Base-by-base conservation (phyloP, 768 basidiomycete species). In the Daedaleopsis sinensis region DNA sequence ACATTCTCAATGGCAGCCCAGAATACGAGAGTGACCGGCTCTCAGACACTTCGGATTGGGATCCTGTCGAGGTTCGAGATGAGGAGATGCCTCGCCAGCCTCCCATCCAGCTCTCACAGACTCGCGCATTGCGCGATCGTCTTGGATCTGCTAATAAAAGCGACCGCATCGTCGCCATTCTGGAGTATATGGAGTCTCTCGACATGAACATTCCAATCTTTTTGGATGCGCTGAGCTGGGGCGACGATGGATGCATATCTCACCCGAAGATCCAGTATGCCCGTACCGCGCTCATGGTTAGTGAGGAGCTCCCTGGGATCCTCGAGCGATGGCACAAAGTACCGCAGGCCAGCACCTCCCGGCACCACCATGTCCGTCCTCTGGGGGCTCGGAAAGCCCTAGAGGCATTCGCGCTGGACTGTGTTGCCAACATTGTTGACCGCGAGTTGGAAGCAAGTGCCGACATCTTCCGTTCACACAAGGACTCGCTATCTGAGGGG, bases 281-380 rank as follows among this genome's bases (percentile, higher is more conserved):
- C 18, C 23, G 55, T 1, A 46, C 55, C 3, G 24, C 23, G 1
- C 24, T 57, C 4, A 57, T 57, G 55, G 43, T 46, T 43, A 46
- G 43, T 16, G 35, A 46, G 32, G 55, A 57, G 44, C 44, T 57
- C 21, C 55, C 55, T 3, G 8, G 44, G 6, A 57, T 57, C 16
- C 42, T 57, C 15, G 46, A 23, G 43, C 55, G 55, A 11, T 57
- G 55, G 55, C 35, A 47, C 55, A 7, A 35, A 16, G 39, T 44
- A 3, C 53, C 53, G 21, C 37, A 39, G 1, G 39, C 53, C 5
- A 8, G 4, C 1, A 23, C n/a, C 6, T 47, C 55, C 2, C 5
- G 43, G 2, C 19, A 12, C 10, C 24, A 52, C 15, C 19, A 52
- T 18, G 50, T 52, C 2, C 50, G 50, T 9, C 50, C 50, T 10